A percentile compares a stretch with the other conserved stretches of the same genome.
Conservation (phyloP, 75 land plant genomes). For the Ceratopteris richardii region DNA sequence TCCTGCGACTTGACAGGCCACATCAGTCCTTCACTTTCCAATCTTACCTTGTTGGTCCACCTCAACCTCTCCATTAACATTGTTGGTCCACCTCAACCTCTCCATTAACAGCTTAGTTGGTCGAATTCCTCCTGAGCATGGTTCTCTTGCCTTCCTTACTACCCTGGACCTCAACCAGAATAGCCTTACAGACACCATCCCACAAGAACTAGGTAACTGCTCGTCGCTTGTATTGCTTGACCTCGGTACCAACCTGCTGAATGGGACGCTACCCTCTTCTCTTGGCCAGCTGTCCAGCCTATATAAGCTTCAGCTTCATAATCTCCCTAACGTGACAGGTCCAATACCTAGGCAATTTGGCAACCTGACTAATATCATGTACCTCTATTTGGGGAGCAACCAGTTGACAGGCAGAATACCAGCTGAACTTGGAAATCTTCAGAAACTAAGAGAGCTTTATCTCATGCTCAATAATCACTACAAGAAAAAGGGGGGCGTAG, state of each 20-base stretch:
- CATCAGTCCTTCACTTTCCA: constrained; percentile 25
- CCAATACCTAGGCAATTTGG: constrained; percentile 10
- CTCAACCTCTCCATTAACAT: too few relatives aligned
- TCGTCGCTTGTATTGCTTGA: constrained; percentile 47
- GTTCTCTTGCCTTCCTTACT: constrained; percentile 43
- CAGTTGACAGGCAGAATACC: constrained; percentile 23
- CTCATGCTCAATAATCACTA: constrained; percentile 15
- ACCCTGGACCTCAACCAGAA: constrained; percentile 61
- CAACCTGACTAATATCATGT: constrained; percentile 15
- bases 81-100: constrained; percentile 21
- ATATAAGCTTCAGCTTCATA: constrained; percentile 5
- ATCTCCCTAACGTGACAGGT: constrained; percentile 8
- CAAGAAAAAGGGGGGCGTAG: too few relatives aligned
- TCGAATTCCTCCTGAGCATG: constrained; percentile 37
- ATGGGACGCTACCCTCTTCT: constrained; percentile 43
- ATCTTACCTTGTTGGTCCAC: too few relatives aligned
- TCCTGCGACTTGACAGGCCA: constrained; percentile 27
- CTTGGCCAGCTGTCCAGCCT: constrained; percentile 3
- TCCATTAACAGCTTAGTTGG: constrained; percentile 27
- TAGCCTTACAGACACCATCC: constrained; percentile 55
- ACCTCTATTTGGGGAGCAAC: constrained; percentile 18
- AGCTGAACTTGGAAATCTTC: constrained; percentile 12
- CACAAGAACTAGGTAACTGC: constrained; percentile 39
- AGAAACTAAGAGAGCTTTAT: constrained; percentile 4
- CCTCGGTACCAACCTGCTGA: constrained; percentile 51